Evolutionary conservation across 2,329 filamentous ascomycete species (phyloP), one percentile per base, ranked within the genome.

Genomic region (Pseudogymnoascus pannorum): DNA sequence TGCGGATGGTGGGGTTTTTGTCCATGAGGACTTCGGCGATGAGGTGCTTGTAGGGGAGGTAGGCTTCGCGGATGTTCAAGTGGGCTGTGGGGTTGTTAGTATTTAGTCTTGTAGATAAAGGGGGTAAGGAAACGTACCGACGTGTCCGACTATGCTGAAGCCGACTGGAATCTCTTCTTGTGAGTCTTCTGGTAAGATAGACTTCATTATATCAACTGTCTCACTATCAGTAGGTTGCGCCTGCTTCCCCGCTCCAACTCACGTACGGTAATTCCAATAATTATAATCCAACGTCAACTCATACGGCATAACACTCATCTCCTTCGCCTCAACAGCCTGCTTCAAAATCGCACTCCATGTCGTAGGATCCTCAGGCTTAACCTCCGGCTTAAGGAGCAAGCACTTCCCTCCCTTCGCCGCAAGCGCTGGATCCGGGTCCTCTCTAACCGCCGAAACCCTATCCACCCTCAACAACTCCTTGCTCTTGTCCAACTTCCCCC

Each of bases 121-220:
- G 60, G n/a, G 33, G 12, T 29, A 16, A 26, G 20, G 20, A 18
- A 51, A 75, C 82, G 65, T 78, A 88, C 87, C 84, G 58, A 97
- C 87, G 69, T 97, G 93, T 18, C 94, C 93, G 35, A 93, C 92
- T 35, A 87, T 86, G 61, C 91, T 91, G 78, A 96, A 97, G 57
- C 92, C 91, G 31, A 85, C 84, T 2, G 92, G 93, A 31, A 94
- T 86, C 65, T 95, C 92, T 40, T 87, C 86, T 66, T 92, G 85
- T 22, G 89, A 80, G 57, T 91, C 87, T 66, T 92, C 86, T 0
- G 92, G 92, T 1, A 99, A 79, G 61, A 97, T 84, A 3, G 91
- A 85, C 57, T 79, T 79, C 71, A 97, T 89, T 38, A 99, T 88
- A 68, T 97, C 92, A 64, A 88, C 87, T 89, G 48, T 61, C n/a